Percentiles rank a stretch among this genome's conserved stretches.
Evolutionary conservation across 768 basidiomycete genomes (phyloP).

Genomic region (Clavulina sp.): DNA sequence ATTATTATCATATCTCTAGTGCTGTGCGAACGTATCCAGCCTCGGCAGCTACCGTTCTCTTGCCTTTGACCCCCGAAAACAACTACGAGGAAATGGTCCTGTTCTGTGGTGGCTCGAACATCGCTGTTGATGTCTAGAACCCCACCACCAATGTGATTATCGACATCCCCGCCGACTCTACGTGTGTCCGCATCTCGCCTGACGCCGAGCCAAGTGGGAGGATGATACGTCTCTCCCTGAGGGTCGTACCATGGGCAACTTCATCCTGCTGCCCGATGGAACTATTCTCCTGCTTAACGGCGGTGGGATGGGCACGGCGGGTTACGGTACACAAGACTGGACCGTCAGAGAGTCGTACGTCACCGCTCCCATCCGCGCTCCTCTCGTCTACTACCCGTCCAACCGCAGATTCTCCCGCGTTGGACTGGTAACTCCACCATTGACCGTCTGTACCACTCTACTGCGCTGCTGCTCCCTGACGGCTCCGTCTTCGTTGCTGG

Average conservation of each 20-base stretch:
- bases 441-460: conserved; percentile 67
- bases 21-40: conserved; percentile 11
- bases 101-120: conserved; percentile 62
- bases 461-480: conserved; percentile 50
- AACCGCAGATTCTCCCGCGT: conserved; percentile 49
- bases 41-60: conserved; percentile 48
- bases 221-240: conserved; percentile 51
- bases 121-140: conserved; percentile 21
- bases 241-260: conserved; percentile 81
- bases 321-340: conserved; percentile 44
- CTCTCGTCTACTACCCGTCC: conserved; percentile 49
- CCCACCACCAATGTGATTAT: conserved; percentile 40
- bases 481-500: conserved; percentile 65
- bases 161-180: conserved; percentile 51
- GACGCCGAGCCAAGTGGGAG: conserved; percentile 52
- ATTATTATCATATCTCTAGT: not conserved
- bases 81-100: conserved; percentile 68
- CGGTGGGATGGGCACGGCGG: conserved; percentile 71
- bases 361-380: conserved; percentile 47
- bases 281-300: conserved; percentile 72
- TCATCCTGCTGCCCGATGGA: conserved; percentile 66
- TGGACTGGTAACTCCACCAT: conserved; percentile 42
- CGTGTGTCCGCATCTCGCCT: conserved; percentile 51
- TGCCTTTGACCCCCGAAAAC: conserved; percentile 54
- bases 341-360: conserved; percentile 43